A percentile compares a stretch with the other conserved stretches of the same genome.
These are phyloP conservation scores for Teunomyces stri DNA, from an alignment of 805 yeast species.

Conservation along the genomic window DNA sequence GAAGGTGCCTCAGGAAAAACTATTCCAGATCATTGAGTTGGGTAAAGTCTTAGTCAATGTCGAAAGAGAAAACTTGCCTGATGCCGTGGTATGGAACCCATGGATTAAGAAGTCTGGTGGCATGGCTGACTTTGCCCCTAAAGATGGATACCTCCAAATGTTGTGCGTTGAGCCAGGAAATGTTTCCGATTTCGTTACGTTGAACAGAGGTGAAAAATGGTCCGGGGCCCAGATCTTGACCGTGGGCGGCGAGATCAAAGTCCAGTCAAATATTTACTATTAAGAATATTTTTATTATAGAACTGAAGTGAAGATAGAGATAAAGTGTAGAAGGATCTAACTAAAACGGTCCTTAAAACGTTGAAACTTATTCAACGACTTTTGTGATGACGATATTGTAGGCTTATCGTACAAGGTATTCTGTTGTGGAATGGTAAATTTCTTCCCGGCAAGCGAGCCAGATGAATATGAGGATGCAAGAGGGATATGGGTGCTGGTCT, in stretches of 20 bases:
- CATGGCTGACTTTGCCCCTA: conserved; percentile 89
- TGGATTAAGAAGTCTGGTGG: conserved; percentile 82
- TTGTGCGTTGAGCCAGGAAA: conserved; percentile 94
- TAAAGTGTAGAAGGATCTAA: conserved; percentile 5
- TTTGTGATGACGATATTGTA: conserved; percentile 35
- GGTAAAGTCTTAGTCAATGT: conserved; percentile 73
- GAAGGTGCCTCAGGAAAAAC: conserved; percentile 50
- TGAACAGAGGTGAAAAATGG: conserved; percentile 78
- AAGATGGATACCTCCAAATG: conserved; percentile 80
- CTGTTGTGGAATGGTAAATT: conserved; percentile 28
- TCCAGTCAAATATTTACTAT: conserved; percentile 49
- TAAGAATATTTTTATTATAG: neutral
- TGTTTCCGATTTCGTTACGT: conserved; percentile 63
- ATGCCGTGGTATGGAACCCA: conserved; percentile 95
- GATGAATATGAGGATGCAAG: conserved; percentile 9
- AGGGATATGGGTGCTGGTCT: neutral
- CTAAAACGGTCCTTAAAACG: conserved; percentile 32
- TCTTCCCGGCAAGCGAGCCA: conserved; percentile 7
- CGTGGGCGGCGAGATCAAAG: conserved; percentile 58
- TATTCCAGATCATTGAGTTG: conserved; percentile 64
- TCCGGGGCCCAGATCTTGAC: conserved; percentile 60
- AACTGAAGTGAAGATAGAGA: neutral
- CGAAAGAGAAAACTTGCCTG: conserved; percentile 60
- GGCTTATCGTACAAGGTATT: conserved; percentile 32
- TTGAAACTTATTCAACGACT: conserved; percentile 30